These are phyloP conservation scores for Imleria badia DNA, from an alignment of 768 basidiomycete species.

Conservation along the genomic window DNA sequence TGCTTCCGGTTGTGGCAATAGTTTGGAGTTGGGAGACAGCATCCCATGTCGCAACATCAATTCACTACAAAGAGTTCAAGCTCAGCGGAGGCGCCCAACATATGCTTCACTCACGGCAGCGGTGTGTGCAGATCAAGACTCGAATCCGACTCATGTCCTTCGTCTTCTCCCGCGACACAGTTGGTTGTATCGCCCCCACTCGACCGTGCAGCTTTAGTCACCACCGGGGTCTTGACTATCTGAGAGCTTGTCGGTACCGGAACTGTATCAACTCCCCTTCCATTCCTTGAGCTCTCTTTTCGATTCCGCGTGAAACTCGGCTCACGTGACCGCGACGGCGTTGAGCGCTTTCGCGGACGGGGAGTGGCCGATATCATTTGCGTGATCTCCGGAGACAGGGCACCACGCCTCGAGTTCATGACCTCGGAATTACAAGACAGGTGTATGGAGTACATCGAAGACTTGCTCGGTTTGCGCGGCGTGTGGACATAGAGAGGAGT, in stretches of 20 bases:
- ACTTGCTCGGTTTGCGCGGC: constrained; percentile 23
- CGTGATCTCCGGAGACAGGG: constrained; percentile 39
- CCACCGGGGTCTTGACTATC: not conserved
- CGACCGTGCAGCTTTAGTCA: not conserved
- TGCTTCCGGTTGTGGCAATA: constrained; percentile 39
- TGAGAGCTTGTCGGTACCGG: constrained; percentile 12
- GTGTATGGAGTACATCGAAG: constrained; percentile 13
- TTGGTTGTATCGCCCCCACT: not conserved
- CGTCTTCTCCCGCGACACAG: constrained; percentile 23
- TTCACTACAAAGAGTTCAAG: constrained; percentile 38
- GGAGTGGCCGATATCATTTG: constrained; percentile 41
- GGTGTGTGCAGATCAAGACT: constrained; percentile 70
- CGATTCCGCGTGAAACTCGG: constrained; percentile 17
- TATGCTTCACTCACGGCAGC: constrained; percentile 51
- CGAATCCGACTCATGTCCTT: constrained; percentile 53
- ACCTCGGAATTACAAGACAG: constrained; percentile 13
- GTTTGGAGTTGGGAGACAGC: constrained; percentile 63
- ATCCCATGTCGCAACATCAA: constrained; percentile 67
- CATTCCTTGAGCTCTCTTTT: constrained; percentile 14
- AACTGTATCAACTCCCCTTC: constrained; percentile 6
- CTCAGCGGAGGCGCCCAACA: not conserved
- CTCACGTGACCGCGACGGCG: constrained; percentile 24
- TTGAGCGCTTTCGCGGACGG: constrained; percentile 32
- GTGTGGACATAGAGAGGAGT: constrained; percentile 22
- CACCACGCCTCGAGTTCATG: constrained; percentile 10